Percentiles rank a stretch among this genome's conserved stretches.
Conservation (phyloP, 306 rosid genomes). For the Quercus bicolor region DNA sequence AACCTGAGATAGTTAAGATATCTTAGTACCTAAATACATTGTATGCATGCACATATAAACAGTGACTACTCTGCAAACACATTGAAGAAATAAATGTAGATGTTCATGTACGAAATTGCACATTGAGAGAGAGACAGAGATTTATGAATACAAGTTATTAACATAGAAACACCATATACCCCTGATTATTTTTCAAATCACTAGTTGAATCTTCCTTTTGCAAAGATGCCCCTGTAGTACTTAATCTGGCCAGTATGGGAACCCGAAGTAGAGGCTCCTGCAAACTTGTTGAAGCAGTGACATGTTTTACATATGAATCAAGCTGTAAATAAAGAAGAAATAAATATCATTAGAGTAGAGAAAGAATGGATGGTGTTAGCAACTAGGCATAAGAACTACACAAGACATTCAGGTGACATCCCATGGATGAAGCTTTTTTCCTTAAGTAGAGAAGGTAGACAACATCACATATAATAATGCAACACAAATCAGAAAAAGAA, state of each 20-base stretch:
- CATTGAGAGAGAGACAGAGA: neutral
- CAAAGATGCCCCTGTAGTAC: conserved; percentile 50
- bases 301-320: conserved; percentile 46
- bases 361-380: neutral
- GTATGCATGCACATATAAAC: neutral
- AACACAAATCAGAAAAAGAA: neutral
- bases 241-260: conserved; percentile 42
- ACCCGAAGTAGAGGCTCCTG: conserved; percentile 40
- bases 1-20: conserved; percentile 43
- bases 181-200: conserved; percentile 28
- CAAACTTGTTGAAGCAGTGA: conserved; percentile 35
- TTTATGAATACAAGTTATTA: neutral
- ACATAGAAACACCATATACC: conserved; percentile 44
- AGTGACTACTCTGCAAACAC: neutral
- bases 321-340: conserved; percentile 40
- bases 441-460: neutral
- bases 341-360: conserved; percentile 5
- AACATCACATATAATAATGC: neutral
- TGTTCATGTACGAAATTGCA: conserved; percentile 1
- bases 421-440: neutral
- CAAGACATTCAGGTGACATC: neutral
- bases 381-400: neutral
- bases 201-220: conserved; percentile 38
- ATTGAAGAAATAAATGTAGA: neutral
- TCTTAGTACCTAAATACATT: conserved; percentile 16